These are phyloP conservation scores for Naumovozyma dairenensis DNA, from an alignment of 805 yeast genomes.

Conservation along the genomic window DNA sequence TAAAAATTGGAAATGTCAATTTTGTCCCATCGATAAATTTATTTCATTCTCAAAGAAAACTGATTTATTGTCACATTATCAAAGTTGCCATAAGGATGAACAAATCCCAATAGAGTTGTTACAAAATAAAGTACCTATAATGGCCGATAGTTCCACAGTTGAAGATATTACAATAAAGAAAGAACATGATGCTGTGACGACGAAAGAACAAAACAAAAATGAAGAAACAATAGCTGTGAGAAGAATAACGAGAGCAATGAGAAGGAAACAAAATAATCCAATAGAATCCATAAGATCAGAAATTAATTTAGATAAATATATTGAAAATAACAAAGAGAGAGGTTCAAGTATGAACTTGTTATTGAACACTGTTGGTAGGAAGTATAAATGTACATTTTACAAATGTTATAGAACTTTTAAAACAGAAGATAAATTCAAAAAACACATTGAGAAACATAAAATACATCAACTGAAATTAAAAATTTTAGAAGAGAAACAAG, in stretches of 20 bases:
- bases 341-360: conserved; percentile 23
- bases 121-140: neutral
- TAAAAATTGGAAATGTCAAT: conserved; percentile 59
- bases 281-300: conserved; percentile 4
- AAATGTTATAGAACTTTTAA: conserved; percentile 47
- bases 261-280: conserved; percentile 1
- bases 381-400: conserved; percentile 39
- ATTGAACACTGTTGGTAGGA: conserved; percentile 27
- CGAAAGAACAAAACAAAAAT: no score
- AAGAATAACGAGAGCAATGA: neutral
- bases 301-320: conserved; percentile 19
- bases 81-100: conserved; percentile 32
- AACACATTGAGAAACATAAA: conserved; percentile 28
- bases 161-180: no score
- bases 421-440: conserved; percentile 27
- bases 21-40: conserved; percentile 31
- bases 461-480: conserved; percentile 27
- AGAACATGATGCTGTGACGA: no score
- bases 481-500: conserved; percentile 11
- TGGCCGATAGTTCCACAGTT: no score
- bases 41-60: conserved; percentile 45
- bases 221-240: no score
- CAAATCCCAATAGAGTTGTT: conserved; percentile 8
- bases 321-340: conserved; percentile 16
- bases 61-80: conserved; percentile 48